phyloP scores from a whole-genome alignment of 2,329 filamentous ascomycete species.

The Neonectria coccinea region DNA sequence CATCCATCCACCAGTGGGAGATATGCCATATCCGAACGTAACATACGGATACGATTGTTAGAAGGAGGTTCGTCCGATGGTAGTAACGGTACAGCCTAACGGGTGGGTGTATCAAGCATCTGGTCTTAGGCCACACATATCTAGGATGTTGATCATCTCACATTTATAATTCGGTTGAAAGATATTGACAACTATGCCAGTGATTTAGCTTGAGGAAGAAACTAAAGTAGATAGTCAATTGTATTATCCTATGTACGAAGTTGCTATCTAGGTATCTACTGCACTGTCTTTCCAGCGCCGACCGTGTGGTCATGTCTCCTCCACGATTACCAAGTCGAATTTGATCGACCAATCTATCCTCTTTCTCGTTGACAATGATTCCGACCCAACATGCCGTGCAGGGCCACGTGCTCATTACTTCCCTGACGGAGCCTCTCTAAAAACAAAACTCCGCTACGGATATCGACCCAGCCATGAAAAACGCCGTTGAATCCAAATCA shows the following conservation, averaged over 20 bases:
- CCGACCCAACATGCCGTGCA: slow-evolving; percentile 11
- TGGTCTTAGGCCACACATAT: no score
- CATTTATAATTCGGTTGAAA: no score
- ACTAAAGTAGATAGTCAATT: not conserved
- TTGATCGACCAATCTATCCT: slow-evolving; percentile 12
- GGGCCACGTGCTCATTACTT: slow-evolving; percentile 21
- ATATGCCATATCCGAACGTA: no score
- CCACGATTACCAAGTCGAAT: slow-evolving; percentile 33
- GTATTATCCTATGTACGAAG: slow-evolving; percentile 17
- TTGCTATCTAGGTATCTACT: slow-evolving; percentile 35
- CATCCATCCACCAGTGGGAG: no score
- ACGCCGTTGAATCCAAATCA: slow-evolving; percentile 21
- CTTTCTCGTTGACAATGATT: slow-evolving; percentile 10
- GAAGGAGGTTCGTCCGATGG: not conserved
- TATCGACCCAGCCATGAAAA: slow-evolving; percentile 21
- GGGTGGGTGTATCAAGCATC: no score
- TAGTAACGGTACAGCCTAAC: not conserved
- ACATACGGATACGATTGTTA: no score
- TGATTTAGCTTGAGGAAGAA: not conserved
- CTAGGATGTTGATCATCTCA: no score
- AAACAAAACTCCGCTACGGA: slow-evolving; percentile 23
- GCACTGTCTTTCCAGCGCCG: slow-evolving; percentile 19
- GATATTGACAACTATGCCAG: not conserved
- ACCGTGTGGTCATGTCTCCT: slow-evolving; percentile 35
- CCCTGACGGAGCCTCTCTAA: slow-evolving; percentile 11